Evolutionary conservation across 441 rosid genomes (phyloP).

Genomic region (Manihot esculenta): DNA sequence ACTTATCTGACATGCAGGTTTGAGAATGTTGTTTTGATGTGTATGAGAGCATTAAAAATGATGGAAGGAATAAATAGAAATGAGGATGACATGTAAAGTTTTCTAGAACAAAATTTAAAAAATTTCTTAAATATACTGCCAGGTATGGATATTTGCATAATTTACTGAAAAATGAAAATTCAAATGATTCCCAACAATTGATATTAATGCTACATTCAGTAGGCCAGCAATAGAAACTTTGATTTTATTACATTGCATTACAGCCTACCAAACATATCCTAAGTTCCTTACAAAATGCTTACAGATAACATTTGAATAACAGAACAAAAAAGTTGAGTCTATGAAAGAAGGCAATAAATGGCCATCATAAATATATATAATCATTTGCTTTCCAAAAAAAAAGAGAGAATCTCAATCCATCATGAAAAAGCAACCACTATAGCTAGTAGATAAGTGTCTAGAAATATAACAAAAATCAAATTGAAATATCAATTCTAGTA

Average conservation of each 20-base stretch:
- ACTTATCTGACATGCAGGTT: background rate
- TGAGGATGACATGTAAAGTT: background rate
- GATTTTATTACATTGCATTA: no score
- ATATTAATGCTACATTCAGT: background rate
- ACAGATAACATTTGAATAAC: background rate
- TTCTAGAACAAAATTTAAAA: background rate
- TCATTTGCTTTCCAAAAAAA: no score
- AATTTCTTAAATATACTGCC: background rate
- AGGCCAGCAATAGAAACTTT: no score
- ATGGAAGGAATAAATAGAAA: background rate
- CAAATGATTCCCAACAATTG: slow-evolving; percentile 5
- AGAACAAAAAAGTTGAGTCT: no score
- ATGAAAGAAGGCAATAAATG: no score
- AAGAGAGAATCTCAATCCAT: no score
- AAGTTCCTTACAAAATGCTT: background rate
- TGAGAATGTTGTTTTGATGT: background rate
- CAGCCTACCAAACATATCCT: no score
- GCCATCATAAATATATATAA: no score
- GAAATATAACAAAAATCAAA: background rate
- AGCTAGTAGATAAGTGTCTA: background rate
- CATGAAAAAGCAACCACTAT: background rate
- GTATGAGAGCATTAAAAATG: background rate
- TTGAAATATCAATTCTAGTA: background rate
- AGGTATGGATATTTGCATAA: background rate
- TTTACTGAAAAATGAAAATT: background rate